phyloP scores from a whole-genome alignment of 2,329 filamentous ascomycete genomes.

The Tolypocladium album region DNA sequence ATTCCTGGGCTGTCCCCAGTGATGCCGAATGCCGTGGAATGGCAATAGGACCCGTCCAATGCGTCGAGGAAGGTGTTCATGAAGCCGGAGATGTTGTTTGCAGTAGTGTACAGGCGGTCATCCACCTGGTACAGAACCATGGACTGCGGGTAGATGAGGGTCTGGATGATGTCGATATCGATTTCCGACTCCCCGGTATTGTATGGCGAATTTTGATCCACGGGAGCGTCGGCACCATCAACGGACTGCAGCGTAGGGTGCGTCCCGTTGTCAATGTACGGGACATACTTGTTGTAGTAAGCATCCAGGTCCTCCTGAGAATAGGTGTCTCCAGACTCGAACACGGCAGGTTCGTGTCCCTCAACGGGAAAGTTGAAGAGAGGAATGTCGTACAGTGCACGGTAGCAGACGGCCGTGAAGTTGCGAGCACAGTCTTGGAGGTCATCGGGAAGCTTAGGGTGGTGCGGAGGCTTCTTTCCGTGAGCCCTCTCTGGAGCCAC shows the following conservation, averaged over 20 bases:
- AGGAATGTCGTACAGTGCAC: constrained; percentile 29
- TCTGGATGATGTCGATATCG: constrained; percentile 35
- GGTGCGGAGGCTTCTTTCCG: not conserved
- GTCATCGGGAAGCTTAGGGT: constrained; percentile 1
- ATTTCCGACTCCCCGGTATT: constrained; percentile 36
- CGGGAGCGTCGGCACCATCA: constrained; percentile 33
- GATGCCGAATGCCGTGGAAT: constrained; percentile 29
- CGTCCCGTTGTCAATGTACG: constrained; percentile 27
- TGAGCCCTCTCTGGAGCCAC: not conserved
- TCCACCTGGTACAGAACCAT: constrained; percentile 35
- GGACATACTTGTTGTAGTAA: constrained; percentile 32
- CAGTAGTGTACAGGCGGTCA: constrained; percentile 30
- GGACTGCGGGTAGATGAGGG: constrained; percentile 40
- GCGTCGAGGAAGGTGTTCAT: constrained; percentile 35
- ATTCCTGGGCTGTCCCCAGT: constrained; percentile 12
- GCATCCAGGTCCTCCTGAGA: constrained; percentile 33
- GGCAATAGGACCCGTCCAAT: constrained; percentile 42
- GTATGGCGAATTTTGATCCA: constrained; percentile 8
- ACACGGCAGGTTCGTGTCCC: constrained; percentile 38
- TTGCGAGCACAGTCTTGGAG: constrained; percentile 32
- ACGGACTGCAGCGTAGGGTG: constrained; percentile 31
- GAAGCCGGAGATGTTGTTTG: constrained; percentile 26
- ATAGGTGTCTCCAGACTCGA: constrained; percentile 39
- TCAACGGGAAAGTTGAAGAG: constrained; percentile 38
- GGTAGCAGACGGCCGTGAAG: constrained; percentile 45